Evolutionary conservation across 768 basidiomycete species (phyloP), one percentile per base, ranked within the genome.

Genomic region (Cystoderma amianthinum): DNA sequence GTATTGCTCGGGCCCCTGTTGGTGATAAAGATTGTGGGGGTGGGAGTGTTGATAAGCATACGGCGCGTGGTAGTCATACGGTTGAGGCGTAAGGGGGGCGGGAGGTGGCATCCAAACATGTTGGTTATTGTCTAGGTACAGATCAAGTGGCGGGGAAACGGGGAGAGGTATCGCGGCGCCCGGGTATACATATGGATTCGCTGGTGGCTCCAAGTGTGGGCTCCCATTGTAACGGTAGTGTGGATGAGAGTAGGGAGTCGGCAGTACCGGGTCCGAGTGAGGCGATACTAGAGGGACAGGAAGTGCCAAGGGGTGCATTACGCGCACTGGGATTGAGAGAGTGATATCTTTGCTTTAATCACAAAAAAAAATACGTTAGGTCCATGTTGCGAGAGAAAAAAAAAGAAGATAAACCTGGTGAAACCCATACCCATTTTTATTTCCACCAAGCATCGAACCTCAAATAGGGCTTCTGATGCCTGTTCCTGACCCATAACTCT

Each of bases 261-360:
- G 23, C 37, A 42, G 42, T 34, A 39, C 52, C n/a, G 52, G 48
- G 11, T 48, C 48, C 18, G 53, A 47, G 41, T 42, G 44, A 36
- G 43, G 37, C 20, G 47, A 30, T 41, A 41, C 44, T 39, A 46
- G 20, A n/a, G 48, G 25, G 12, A 50, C 46, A 13, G 80, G 75
- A 6, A 79, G 50, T 4, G 80, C 76, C n/a, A 64, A 57, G 1
- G 83, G 80, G 55, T 88, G 83, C 17, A 78, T 65, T 16, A 87
- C 68, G 17, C 66, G 67, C 0, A 87, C 69, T 7, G 84, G 84
- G 7, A 91, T 61, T 36, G 75, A 69, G 1, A 89, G 57, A 20
- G 72, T 50, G 18, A 86, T 71, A 54, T 89, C 85, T 58, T 85
- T 87, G 50, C 88, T 91, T 49, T n/a, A n/a, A n/a, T n/a, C 46